Base-by-base conservation (phyloP, 2,329 filamentous ascomycete species). In the Nothophoma quercina region DNA sequence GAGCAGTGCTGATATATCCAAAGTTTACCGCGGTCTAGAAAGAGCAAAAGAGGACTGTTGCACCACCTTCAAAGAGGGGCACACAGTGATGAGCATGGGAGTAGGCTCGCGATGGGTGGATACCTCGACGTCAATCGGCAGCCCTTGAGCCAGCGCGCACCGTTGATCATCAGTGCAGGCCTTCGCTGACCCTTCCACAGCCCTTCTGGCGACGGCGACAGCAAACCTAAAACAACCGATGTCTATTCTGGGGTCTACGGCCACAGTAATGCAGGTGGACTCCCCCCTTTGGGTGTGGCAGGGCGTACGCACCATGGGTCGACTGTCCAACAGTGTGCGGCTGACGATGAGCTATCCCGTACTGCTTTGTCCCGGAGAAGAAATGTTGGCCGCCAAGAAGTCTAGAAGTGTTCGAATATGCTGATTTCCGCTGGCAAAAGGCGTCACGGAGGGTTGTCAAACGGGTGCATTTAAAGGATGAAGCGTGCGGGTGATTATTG, bases 351-450 rank as follows among this genome's bases (percentile, higher is more conserved):
- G 50, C 32, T 51, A 30, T 39, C 40, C 54, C 44, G 48, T 42
- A 53, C 54, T 47, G 50, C 56, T 63, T 60, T 63, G 62, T 63
- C 57, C 58, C 57, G 39, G 38, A 51, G 38, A 51, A 49, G 45
- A 53, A 21, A 34, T 48, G 32, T 44, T 50, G 23, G 30, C 40
- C 45, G 69, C 69, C 70, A 70, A 72, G 69, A 54, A 42, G 65
- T 56, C 70, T 70, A 62, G 68, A 72, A 64, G 67, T 63, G 64
- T 64, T 68, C 62, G 56, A 65, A 70, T 51, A 53, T 57, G 60
- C 53, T 56, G 55, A 46, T 55, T 59, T 45, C 57, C 60, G 54
- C 55, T 55, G 52, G 39, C 40, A 39, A 51, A 59, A 40, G 40
- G 49, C 35, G 16, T 48, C 48, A 51, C 41, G 46, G 54, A 63